Percentiles rank a stretch among this genome's conserved stretches.
Evolutionary conservation across 495 filamentous ascomycete species (phyloP).

Genomic region (Talaromyces thailandensis): DNA sequence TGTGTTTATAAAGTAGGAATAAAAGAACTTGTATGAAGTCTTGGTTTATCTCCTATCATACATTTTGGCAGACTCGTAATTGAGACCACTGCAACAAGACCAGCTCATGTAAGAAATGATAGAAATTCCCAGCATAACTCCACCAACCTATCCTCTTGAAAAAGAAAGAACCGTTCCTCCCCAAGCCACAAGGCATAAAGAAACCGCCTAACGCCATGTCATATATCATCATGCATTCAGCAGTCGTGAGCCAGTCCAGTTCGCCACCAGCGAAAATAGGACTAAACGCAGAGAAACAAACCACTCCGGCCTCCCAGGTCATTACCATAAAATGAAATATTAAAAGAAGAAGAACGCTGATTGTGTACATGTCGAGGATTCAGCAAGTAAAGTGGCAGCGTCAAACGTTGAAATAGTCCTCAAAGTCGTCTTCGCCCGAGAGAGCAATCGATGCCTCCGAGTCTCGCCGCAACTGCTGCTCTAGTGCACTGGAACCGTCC

Average conservation of each 20-base stretch:
- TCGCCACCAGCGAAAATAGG: neutral
- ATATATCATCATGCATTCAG: neutral
- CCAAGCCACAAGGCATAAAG: neutral
- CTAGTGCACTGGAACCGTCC: slow-evolving; percentile 14
- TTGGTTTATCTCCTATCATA: neutral
- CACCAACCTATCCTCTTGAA: neutral
- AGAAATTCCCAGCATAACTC: neutral
- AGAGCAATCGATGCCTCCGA: slow-evolving; percentile 24
- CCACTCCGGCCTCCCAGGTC: neutral
- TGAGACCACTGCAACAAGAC: neutral
- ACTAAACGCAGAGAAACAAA: neutral
- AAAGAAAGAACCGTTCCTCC: neutral
- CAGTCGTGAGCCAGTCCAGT: neutral
- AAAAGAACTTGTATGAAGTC: neutral
- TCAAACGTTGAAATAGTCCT: slow-evolving; percentile 25
- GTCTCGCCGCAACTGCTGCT: slow-evolving; percentile 22
- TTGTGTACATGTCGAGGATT: neutral
- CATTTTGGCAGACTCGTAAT: neutral
- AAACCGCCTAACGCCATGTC: neutral
- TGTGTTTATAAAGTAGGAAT: neutral
- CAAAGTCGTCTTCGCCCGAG: slow-evolving; percentile 25
- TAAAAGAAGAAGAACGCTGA: neutral
- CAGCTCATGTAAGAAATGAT: neutral
- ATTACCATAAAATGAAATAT: neutral
- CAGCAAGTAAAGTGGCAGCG: neutral